Evolutionary conservation across 2,329 filamentous ascomycete species (phyloP), one percentile per base, ranked within the genome.

Genomic region (Knufia petricola): DNA sequence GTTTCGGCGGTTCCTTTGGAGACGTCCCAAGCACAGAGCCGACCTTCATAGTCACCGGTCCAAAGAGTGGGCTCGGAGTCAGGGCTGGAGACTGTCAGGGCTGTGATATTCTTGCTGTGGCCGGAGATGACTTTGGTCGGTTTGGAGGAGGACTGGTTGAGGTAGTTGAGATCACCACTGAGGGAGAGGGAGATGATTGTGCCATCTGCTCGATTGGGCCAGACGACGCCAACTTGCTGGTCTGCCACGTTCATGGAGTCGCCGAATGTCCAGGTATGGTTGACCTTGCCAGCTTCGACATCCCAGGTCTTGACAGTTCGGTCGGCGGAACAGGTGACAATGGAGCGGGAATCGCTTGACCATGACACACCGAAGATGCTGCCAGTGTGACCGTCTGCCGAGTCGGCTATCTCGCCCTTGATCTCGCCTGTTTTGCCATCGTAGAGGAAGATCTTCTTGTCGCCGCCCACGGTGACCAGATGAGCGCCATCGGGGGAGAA

Each of bases 271-370:
- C 92, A 98, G 21, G 79, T 86, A 64, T 94, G 85, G 6, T 83
- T 73, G 17, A 79, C 78, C 62, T 84, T 84, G 28, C 84, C 87
- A 12, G 81, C 74, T 62, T 94, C 87, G 2, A 79, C 81, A 61
- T 96, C 89, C 92, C 92, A 98, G 21, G 95, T 77, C 65, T 88
- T 89, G 48, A 98, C 86, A 0, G 88, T 95, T 69, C 92, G 87
- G 64, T 98, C 92, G 7, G 87, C 90, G 60, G 88, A 94, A 13
- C 88, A 87, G 1, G 92, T 98, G 23, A 86, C 90, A 56, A 98
- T 81, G 58, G 79, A 81, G 62, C 82, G 88, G 21, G 87, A 88
- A 64, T 96, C 88, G 52, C 80, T 79, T 1, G 86, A 79, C 92
- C 92, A 98, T 15, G 86, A 87, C 3, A 96, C 81, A 19, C 84